Evolutionary conservation across 2,329 filamentous ascomycete species (phyloP).

Genomic region (Dactylellina cionopaga): DNA sequence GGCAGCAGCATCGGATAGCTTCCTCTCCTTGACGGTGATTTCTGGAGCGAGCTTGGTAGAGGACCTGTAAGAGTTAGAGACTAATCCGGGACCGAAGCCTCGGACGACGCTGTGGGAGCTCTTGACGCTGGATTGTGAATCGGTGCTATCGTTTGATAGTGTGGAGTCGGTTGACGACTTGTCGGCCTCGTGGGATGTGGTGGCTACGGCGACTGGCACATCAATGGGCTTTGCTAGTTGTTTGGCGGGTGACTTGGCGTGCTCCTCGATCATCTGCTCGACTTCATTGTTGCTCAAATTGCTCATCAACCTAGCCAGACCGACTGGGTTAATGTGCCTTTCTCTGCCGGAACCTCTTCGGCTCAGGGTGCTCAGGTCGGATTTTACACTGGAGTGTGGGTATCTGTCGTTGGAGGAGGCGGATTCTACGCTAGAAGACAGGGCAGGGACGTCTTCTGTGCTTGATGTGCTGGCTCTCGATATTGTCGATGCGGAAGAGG

Average conservation of each 20-base stretch:
- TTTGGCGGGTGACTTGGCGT: conserved; percentile 46
- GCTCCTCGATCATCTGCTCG: conserved; percentile 47
- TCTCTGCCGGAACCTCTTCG: conserved; percentile 72
- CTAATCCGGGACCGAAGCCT: conserved; percentile 82
- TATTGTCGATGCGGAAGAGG: conserved; percentile 44
- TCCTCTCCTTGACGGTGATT: conserved; percentile 66
- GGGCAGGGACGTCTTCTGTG: conserved; percentile 73
- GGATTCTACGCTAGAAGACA: conserved; percentile 82
- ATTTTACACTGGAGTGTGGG: conserved; percentile 69
- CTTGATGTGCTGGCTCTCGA: conserved; percentile 60
- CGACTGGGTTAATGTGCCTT: conserved; percentile 90
- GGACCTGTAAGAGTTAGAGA: conserved; percentile 74
- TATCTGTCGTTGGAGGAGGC: conserved; percentile 69
- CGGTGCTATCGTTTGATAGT: conserved; percentile 42
- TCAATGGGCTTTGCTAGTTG: conserved; percentile 60
- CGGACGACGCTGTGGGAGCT: conserved; percentile 78
- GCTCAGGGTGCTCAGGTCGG: conserved; percentile 64
- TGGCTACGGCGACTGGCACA: conserved; percentile 54
- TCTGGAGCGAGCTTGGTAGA: conserved; percentile 68
- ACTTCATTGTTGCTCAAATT: conserved; percentile 54
- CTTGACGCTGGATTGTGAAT: conserved; percentile 59
- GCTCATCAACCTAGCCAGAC: conserved; percentile 82
- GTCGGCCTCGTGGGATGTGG: conserved; percentile 10
- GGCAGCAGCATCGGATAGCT: conserved; percentile 64
- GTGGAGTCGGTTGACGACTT: conserved; percentile 43